Base-by-base conservation (phyloP, 2,329 filamentous ascomycete species). In the Huntiella savannae region DNA sequence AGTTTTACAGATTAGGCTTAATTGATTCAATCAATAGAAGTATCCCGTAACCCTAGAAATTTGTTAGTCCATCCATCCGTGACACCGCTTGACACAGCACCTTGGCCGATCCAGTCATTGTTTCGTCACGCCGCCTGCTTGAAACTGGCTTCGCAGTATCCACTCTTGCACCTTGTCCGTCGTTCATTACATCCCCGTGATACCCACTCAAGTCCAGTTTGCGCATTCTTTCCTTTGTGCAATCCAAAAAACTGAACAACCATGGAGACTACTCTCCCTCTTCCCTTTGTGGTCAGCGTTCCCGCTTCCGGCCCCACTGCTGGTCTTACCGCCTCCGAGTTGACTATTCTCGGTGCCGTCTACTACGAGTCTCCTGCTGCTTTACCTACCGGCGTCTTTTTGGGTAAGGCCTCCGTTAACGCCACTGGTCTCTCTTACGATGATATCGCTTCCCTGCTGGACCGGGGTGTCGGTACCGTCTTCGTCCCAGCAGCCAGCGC, bases 391-490 rank as follows among this genome's bases (percentile, higher is more conserved):
- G 65, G 71, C 54, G 67, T 63, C 51, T 61, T 66, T 48, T 66
- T 70, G 33, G 69, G 72, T 52, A 66, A 70, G 53, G 73, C 82
- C 52, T 86, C 82, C 59, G 73, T 94, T 53, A 84, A 94, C 55
- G 85, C 78, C 43, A 79, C 82, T 4, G 63, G 64, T 16, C 68
- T 96, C 35, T 61, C 72, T 32, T 76, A 77, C 8, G 66, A 68
- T 47, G 79, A 86, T 53, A 68, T 96, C 33, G 64, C 88, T 46
- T 73, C 81, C 40, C 70, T 96, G 33, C 75, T 98, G 47, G 83
- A 98, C 59, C 74, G 77, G 52, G 91, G 91, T 50, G 85, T 86
- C 5, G 74, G 77, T 45, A 91, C 80, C 59, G 79, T 91, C 51
- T 91, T 96, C 59, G 82, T 94, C 43, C 71, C 72, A 13, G 71